Evolutionary conservation across 257 asterid species (phyloP).

Genomic region (Fraxinus anomala): DNA sequence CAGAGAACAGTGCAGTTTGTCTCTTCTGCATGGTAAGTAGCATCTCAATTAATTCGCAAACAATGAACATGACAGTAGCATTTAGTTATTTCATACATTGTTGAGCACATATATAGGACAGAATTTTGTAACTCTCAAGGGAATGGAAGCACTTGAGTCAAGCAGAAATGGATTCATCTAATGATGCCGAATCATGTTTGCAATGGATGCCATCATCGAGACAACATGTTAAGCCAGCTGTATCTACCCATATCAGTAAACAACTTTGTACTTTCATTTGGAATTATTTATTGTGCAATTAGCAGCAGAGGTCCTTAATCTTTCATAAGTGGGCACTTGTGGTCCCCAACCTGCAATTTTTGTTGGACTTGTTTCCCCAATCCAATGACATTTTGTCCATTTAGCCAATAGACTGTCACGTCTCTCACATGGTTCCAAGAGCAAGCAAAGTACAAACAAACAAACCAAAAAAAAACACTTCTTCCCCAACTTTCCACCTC

Average conservation of each 20-base stretch:
- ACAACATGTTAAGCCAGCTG: neutral
- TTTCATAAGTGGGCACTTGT: neutral
- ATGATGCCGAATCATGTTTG: neutral
- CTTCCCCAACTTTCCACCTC: neutral
- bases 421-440: neutral
- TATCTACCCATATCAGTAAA: neutral
- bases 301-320: neutral
- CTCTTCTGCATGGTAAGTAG: constrained; percentile 56
- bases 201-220: neutral
- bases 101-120: neutral
- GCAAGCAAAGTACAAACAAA: neutral
- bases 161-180: neutral
- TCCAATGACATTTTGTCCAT: neutral
- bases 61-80: constrained; percentile 6
- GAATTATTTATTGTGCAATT: neutral
- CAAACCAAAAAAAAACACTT: too few species aligned
- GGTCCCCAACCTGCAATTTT: neutral
- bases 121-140: neutral
- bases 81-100: neutral
- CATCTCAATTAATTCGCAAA: constrained; percentile 29
- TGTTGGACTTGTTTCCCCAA: neutral
- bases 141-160: neutral
- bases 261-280: neutral
- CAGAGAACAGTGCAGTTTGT: constrained; percentile 97
- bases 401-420: neutral